Evolutionary conservation across 1,284 basidiomycete genomes (phyloP).

Genomic region (Apiotrichum sp.): DNA sequence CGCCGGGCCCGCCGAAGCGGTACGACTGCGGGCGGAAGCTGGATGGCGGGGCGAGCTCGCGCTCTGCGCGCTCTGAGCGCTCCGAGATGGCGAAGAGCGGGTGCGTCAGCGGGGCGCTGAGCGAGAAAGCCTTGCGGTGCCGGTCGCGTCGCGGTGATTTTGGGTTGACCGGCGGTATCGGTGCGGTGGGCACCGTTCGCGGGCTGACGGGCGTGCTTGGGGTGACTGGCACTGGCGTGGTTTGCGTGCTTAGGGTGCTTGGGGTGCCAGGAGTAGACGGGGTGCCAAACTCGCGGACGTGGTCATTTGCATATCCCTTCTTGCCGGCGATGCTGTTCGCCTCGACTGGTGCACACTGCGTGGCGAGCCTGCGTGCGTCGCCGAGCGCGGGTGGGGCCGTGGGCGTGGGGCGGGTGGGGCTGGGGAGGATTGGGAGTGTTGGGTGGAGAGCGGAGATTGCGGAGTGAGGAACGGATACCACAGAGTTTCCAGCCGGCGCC

Average conservation of each 20-base stretch:
- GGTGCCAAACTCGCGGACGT: neutral
- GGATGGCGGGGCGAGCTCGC: too few species aligned
- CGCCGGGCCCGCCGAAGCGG: too few species aligned
- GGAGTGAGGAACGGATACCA: too few species aligned
- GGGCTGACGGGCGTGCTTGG: neutral
- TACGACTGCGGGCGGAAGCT: too few species aligned
- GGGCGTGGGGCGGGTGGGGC: too few species aligned
- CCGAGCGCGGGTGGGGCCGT: too few species aligned
- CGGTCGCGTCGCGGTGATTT: too few species aligned
- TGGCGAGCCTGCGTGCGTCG: neutral
- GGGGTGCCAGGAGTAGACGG: neutral
- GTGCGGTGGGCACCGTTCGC: too few species aligned
- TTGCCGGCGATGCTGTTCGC: neutral
- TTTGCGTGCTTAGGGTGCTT: neutral
- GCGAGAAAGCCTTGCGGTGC: neutral
- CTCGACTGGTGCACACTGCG: neutral
- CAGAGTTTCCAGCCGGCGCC: too few species aligned
- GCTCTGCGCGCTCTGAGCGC: neutral
- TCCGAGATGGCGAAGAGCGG: conserved; percentile 2
- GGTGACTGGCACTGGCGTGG: neutral
- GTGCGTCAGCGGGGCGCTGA: neutral
- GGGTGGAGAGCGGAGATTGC: too few species aligned
- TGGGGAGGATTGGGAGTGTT: too few species aligned
- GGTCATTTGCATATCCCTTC: neutral
- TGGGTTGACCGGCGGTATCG: too few species aligned